A percentile compares a stretch with the other conserved stretches of the same genome.
Evolutionary conservation across 2,329 filamentous ascomycete species (phyloP).

Genomic region (Aureobasidium sp.): DNA sequence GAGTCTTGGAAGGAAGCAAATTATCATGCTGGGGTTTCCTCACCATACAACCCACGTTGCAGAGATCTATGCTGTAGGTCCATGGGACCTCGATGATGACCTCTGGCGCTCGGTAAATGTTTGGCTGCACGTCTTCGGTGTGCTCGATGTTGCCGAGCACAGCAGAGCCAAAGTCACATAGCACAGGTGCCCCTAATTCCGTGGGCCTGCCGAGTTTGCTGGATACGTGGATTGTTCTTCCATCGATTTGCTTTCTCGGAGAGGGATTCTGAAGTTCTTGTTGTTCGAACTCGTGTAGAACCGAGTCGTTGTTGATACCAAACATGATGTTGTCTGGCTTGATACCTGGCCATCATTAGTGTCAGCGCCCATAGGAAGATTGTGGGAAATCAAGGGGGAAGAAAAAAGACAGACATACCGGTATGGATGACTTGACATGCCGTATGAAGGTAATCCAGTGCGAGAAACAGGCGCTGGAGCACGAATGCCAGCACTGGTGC

Average conservation of each 20-base stretch:
- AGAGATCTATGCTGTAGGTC: constrained; percentile 30
- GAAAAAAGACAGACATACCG: no score
- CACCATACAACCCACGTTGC: constrained; percentile 31
- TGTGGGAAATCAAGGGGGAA: no score
- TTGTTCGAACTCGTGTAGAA: constrained; percentile 28
- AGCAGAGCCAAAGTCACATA: constrained; percentile 31
- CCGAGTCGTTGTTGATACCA: constrained; percentile 26
- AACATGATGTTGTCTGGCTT: constrained; percentile 36
- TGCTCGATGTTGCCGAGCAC: constrained; percentile 16
- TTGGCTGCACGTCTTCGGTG: constrained; percentile 25
- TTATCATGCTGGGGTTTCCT: no score
- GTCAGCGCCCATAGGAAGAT: no score
- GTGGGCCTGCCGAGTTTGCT: constrained; percentile 27
- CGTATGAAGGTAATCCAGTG: constrained; percentile 35
- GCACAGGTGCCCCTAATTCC: constrained; percentile 25
- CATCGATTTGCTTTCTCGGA: constrained; percentile 29
- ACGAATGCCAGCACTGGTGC: constrained; percentile 30
- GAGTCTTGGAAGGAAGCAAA: no score
- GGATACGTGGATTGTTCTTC: constrained; percentile 28
- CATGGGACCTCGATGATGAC: constrained; percentile 27
- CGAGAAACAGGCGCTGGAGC: constrained; percentile 31
- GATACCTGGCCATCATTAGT: constrained; percentile 19
- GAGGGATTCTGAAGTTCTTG: constrained; percentile 30
- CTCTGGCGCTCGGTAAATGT: constrained; percentile 30
- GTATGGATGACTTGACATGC: constrained; percentile 36